Evolutionary conservation across 2,329 filamentous ascomycete genomes (phyloP).

Genomic region (Sarocladiaceae sp.): DNA sequence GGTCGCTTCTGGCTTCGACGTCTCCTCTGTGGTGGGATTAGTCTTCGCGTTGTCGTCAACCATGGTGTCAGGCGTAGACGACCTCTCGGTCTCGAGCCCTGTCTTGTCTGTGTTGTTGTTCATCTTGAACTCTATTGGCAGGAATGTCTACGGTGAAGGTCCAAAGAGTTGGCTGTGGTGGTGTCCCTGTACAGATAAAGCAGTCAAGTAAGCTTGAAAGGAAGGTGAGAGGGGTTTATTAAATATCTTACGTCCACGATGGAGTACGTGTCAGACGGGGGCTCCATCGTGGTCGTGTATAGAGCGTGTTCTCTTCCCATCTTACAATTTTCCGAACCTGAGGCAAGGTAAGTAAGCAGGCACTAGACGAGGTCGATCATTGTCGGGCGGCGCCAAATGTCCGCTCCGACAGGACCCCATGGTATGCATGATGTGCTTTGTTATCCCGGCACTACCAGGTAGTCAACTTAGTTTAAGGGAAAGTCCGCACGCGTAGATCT

Average conservation of each 20-base stretch:
- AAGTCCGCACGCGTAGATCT: background rate
- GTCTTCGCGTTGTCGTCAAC: background rate
- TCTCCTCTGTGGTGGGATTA: background rate
- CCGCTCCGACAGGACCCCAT: background rate
- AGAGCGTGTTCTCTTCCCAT: background rate
- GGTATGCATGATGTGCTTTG: background rate
- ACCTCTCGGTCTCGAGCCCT: background rate
- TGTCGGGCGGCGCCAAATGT: background rate
- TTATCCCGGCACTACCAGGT: background rate
- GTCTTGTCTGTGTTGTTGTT: background rate
- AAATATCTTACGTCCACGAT: background rate
- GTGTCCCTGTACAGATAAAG: background rate
- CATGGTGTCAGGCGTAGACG: background rate
- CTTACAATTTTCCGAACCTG: background rate
- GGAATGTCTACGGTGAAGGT: background rate
- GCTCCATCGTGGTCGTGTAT: background rate
- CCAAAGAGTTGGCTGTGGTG: background rate
- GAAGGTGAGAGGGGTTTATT: background rate
- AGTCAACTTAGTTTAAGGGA: background rate
- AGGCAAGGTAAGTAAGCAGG: background rate
- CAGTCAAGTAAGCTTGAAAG: background rate
- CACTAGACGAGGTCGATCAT: background rate
- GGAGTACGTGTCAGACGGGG: background rate
- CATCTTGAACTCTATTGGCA: background rate
- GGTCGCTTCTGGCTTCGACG: background rate